phyloP scores from a whole-genome alignment of 2,329 filamentous ascomycete species.

The Epichloe gansuensis region DNA sequence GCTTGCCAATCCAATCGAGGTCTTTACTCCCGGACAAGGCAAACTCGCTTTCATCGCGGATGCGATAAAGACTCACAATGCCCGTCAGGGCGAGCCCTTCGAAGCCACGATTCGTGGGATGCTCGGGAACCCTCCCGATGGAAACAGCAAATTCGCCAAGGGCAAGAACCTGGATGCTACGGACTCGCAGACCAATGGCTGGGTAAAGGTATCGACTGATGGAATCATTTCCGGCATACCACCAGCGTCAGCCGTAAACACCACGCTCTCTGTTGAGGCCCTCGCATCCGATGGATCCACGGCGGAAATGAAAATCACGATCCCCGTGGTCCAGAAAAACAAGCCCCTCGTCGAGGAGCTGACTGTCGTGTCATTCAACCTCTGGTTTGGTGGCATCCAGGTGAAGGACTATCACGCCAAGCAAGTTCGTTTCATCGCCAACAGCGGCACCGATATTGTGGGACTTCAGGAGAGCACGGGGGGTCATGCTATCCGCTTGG shows the following conservation, averaged over 20 bases:
- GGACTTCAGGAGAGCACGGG: conserved; percentile 24
- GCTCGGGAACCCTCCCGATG: conserved; percentile 14
- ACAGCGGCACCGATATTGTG: conserved; percentile 20
- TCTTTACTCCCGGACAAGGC: conserved; percentile 14
- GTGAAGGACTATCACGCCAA: conserved; percentile 27
- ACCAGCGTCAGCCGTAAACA: conserved; percentile 6
- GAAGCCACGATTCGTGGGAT: conserved; percentile 20
- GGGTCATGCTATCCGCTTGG: conserved; percentile 19
- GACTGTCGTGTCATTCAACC: conserved; percentile 25
- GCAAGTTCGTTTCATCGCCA: conserved; percentile 23
- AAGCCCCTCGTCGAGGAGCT: conserved; percentile 20
- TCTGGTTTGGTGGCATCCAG: conserved; percentile 26
- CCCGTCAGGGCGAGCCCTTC: conserved; percentile 21
- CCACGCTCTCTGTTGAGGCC: conserved; percentile 17
- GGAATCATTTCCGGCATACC: conserved; percentile 26
- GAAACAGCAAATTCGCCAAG: conserved; percentile 17
- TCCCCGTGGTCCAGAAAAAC: conserved; percentile 18
- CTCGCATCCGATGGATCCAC: conserved; percentile 14
- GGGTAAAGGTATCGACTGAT: conserved; percentile 20
- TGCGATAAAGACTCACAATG: conserved; percentile 22
- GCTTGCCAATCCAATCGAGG: conserved; percentile 21
- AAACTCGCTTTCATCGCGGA: conserved; percentile 18
- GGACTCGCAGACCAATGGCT: conserved; percentile 9
- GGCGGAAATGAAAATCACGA: conserved; percentile 16
- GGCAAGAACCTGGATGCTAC: conserved; percentile 8